A percentile compares a stretch with the other conserved stretches of the same genome.
These are phyloP conservation scores for Brassica juncea DNA, from an alignment of 345 rosid genomes.

Conservation along the genomic window DNA sequence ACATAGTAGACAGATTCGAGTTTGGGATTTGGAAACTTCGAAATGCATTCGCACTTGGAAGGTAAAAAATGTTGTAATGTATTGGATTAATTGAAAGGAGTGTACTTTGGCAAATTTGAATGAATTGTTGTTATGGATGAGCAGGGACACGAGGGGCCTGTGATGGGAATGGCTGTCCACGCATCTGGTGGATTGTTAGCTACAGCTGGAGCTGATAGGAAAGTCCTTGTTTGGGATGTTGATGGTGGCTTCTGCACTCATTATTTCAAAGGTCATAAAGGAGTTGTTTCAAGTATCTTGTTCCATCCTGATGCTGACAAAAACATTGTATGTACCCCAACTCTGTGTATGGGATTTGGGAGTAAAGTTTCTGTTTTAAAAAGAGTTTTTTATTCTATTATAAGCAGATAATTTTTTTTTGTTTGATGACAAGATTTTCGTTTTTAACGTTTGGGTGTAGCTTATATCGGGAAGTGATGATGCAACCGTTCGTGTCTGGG, in stretches of 20 bases:
- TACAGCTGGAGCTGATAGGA: slow-evolving; percentile 96
- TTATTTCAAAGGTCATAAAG: slow-evolving; percentile 89
- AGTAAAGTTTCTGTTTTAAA: background rate
- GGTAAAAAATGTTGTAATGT: slow-evolving; percentile 40
- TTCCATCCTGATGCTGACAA: slow-evolving; percentile 75
- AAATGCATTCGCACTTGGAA: slow-evolving; percentile 92
- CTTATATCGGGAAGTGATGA: slow-evolving; percentile 92
- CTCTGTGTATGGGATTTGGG: no score
- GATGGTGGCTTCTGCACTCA: slow-evolving; percentile 98
- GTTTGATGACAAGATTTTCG: slow-evolving; percentile 1
- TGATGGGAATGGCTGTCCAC: slow-evolving; percentile 90
- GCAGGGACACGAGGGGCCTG: slow-evolving; percentile 95
- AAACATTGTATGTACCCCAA: slow-evolving; percentile 61
- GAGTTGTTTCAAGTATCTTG: slow-evolving; percentile 69
- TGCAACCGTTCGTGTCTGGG: slow-evolving; percentile 84
- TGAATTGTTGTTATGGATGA: slow-evolving; percentile 13
- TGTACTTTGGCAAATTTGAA: background rate
- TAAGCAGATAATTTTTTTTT: background rate
- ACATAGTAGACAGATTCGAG: slow-evolving; percentile 83
- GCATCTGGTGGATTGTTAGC: slow-evolving; percentile 93
- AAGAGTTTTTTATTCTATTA: background rate
- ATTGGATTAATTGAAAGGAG: background rate
- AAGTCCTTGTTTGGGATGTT: slow-evolving; percentile 97
- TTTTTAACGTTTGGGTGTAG: slow-evolving; percentile 42
- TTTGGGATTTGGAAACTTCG: slow-evolving; percentile 79